Evolutionary conservation across 768 basidiomycete genomes (phyloP), one percentile per base, ranked within the genome.

Genomic region (Naganishia kalamii): DNA sequence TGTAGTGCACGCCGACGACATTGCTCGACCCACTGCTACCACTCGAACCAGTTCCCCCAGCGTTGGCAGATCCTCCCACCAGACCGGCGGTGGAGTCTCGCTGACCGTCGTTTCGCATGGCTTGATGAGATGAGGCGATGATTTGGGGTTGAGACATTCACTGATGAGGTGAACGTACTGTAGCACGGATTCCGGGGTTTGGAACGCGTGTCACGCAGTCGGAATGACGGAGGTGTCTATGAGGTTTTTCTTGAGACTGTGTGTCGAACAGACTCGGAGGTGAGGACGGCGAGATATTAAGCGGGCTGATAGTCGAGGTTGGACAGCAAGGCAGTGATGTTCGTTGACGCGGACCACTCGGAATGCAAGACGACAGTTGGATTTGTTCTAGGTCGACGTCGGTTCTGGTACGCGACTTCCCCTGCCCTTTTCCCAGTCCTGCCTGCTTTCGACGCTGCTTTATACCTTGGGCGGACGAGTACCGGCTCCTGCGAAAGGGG

Each of bases 1-100:
- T 86, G 81, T 94, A 98, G 81, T 97, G 92, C n/a, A 89, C 86
- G 60, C 94, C 92, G 73, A 96, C 92, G 76, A 94, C 78, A 65
- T 79, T 79, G 65, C 74, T 75, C 29, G 77, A 78, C 62, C 70
- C 73, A 41, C 62, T 49, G 54, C 62, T 54, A 29, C 64, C 65
- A 29, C 50, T 52, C 17, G 65, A 61, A 29, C 21, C 32, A 23
- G 33, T 63, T 1, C 62, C 62, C 1, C n/a, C 27, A 30, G 50
- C 29, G 35, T 35, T 44, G 21, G 54, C 37, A 25, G 37, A 37
- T 19, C 29, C 54, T 41, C 54, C 54, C 21, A 35, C 32, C 37
- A 57, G 21, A 23, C 54, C 54, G 54, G 54, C 54, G 23, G 54
- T 3, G 17, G 54, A 57, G 23, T 57, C 54, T 21, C 54, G 54